phyloP scores from a whole-genome alignment of 495 filamentous ascomycete genomes.

The Cercophora scortea region DNA sequence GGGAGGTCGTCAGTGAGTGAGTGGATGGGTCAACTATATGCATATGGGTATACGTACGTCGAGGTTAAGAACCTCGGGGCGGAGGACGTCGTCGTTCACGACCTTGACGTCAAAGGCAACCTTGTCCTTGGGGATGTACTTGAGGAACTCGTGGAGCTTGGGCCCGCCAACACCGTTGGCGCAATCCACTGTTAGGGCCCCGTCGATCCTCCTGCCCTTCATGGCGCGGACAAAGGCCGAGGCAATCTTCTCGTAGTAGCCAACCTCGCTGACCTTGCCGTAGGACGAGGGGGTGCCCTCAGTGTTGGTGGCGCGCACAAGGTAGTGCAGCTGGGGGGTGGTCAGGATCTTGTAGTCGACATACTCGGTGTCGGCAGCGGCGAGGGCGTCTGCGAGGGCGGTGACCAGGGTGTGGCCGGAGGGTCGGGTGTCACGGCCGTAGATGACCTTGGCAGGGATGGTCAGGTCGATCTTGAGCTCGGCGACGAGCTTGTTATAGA shows the following conservation, averaged over 20 bases:
- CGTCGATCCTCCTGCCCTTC: conserved; percentile 59
- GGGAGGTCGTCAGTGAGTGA: conserved; percentile 9
- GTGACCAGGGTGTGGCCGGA: conserved; percentile 76
- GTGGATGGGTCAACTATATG: too few relatives aligned
- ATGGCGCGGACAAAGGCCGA: conserved; percentile 75
- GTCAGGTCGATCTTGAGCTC: conserved; percentile 67
- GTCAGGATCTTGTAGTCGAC: conserved; percentile 82
- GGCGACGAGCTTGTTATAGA: conserved; percentile 64
- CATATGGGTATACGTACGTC: conserved; percentile 48
- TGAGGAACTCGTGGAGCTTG: conserved; percentile 80
- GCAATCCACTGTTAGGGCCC: conserved; percentile 79
- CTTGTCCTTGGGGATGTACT: conserved; percentile 62
- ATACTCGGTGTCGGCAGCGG: conserved; percentile 62
- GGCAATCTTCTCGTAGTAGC: conserved; percentile 90
- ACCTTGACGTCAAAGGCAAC: conserved; percentile 73
- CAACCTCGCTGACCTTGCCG: conserved; percentile 77
- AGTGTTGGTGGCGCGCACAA: conserved; percentile 91
- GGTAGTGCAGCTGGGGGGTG: conserved; percentile 92
- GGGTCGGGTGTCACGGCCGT: conserved; percentile 86
- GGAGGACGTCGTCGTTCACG: conserved; percentile 83
- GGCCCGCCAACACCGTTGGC: conserved; percentile 96
- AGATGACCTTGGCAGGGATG: conserved; percentile 70
- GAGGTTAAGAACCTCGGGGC: conserved; percentile 79
- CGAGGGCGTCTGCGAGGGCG: conserved; percentile 69
- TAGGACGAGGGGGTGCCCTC: conserved; percentile 73